Evolutionary conservation across 2,329 filamentous ascomycete species (phyloP), one percentile per base, ranked within the genome.

Genomic region (Cryphonectria nitschkei): DNA sequence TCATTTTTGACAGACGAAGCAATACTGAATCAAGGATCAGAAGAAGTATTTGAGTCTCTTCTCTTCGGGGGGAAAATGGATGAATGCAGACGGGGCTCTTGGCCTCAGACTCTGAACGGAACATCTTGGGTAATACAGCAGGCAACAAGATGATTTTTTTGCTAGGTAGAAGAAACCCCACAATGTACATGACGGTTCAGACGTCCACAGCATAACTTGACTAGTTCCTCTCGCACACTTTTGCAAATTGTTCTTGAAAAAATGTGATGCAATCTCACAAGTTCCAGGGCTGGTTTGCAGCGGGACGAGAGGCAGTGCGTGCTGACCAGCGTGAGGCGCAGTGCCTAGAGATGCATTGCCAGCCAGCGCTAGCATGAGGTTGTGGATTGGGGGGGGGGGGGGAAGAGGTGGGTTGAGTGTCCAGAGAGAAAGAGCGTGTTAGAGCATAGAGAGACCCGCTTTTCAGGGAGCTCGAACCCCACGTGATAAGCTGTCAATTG

Each of bases 391-490:
- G 26, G 26, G 26, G 26, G 26, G 26, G 26, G 54, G 11, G n/a
- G 19, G 41, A 13, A n/a, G 26, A 32, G 29, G 62, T 13, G 16
- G 7, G 43, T 46, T 26, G 46, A 50, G 46, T 50, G 46, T 50
- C 46, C 6, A 7, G 4, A 26, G 26, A 34, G 34, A 46, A n/a
- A 22, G 19, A 50, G 46, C 22, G 46, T 8, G 6, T n/a, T 50
- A n/a, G 46, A 50, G 46, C 19, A n/a, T 26, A 34, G 11, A 1
- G 39, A 39, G 65, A 9, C 65, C 71, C 71, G 54, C 71, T 66
- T 72, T 67, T 67, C 63, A 7, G 61, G 66, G 71, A 72, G 68
- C 71, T 72, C 60, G n/a, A 43, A 60, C 67, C 52, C 54, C 71
- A 71, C 70, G 67, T 73, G 71, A 71, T 70, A 43, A 50, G 60